phyloP scores from a whole-genome alignment of 2,329 filamentous ascomycete genomes.

The Lachnellula arida region DNA sequence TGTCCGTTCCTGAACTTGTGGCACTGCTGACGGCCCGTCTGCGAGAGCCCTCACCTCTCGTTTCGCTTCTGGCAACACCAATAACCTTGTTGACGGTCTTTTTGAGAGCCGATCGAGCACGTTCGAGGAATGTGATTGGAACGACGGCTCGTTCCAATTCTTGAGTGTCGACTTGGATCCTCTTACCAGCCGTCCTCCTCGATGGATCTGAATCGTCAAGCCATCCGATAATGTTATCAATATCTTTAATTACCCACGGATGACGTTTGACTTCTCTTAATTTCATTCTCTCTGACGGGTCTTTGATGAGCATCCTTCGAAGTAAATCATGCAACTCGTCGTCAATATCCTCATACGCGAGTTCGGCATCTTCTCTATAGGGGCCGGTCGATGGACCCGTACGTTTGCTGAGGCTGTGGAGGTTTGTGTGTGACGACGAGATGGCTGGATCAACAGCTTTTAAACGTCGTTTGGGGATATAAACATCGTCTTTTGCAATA shows the following conservation, averaged over 20 bases:
- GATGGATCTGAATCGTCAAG: conserved; percentile 91
- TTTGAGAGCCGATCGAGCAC: conserved; percentile 73
- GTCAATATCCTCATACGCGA: conserved; percentile 82
- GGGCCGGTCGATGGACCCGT: conserved; percentile 44
- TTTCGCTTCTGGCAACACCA: conserved; percentile 38
- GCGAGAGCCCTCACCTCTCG: conserved; percentile 50
- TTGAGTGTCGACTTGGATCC: conserved; percentile 85
- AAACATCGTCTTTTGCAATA: conserved; percentile 89
- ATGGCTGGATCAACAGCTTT: conserved; percentile 64
- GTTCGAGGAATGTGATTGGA: conserved; percentile 80
- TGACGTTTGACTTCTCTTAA: conserved; percentile 91
- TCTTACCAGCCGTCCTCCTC: conserved; percentile 70
- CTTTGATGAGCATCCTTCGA: conserved; percentile 75
- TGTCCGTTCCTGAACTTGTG: conserved; percentile 59
- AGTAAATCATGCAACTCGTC: conserved; percentile 76
- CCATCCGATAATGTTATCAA: conserved; percentile 73
- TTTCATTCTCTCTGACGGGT: conserved; percentile 82
- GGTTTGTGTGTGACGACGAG: conserved; percentile 49
- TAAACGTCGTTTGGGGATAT: conserved; percentile 79
- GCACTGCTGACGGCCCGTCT: conserved; percentile 57
- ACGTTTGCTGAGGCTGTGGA: conserved; percentile 52
- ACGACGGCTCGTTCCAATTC: conserved; percentile 90
- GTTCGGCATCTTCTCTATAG: conserved; percentile 71
- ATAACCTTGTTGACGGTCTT: conserved; percentile 62
- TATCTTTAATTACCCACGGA: conserved; percentile 79